phyloP scores from a whole-genome alignment of 257 asterid genomes.

The Solanum raphanifolium region DNA sequence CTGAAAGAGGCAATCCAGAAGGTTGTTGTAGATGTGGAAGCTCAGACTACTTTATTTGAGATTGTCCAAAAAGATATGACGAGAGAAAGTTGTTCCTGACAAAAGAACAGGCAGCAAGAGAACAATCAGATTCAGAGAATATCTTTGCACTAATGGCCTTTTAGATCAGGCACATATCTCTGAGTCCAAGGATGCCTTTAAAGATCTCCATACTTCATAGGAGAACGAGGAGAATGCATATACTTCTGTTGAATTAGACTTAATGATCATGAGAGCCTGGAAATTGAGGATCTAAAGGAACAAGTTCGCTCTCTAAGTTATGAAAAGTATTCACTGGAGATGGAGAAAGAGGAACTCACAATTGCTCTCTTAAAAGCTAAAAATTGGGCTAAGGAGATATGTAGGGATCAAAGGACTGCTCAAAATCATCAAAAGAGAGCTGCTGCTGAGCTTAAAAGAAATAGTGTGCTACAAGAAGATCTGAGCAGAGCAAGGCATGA shows the following conservation, averaged over 20 bases:
- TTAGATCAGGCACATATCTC: background rate
- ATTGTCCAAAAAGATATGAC: background rate
- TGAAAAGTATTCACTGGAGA: background rate
- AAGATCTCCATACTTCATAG: background rate
- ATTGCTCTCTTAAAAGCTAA: background rate
- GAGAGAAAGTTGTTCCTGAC: background rate
- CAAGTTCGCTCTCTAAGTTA: background rate
- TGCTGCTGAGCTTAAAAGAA: background rate
- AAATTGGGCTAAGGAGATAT: background rate
- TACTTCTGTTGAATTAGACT: background rate
- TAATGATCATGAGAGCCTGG: background rate
- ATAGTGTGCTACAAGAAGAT: background rate
- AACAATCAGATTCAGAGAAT: background rate
- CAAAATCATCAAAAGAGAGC: background rate
- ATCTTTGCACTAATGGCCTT: background rate
- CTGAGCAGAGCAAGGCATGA: background rate
- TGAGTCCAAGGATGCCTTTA: background rate
- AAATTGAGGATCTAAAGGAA: background rate
- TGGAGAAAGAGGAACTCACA: background rate
- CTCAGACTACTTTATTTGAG: background rate
- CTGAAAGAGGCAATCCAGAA: background rate
- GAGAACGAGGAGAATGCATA: background rate
- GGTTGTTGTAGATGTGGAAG: background rate
- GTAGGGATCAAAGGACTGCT: background rate
- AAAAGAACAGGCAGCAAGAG: background rate